Evolutionary conservation across 148 eudicot species (phyloP), one percentile per base, ranked within the genome.

Genomic region (Mesembryanthemum crystallinum): DNA sequence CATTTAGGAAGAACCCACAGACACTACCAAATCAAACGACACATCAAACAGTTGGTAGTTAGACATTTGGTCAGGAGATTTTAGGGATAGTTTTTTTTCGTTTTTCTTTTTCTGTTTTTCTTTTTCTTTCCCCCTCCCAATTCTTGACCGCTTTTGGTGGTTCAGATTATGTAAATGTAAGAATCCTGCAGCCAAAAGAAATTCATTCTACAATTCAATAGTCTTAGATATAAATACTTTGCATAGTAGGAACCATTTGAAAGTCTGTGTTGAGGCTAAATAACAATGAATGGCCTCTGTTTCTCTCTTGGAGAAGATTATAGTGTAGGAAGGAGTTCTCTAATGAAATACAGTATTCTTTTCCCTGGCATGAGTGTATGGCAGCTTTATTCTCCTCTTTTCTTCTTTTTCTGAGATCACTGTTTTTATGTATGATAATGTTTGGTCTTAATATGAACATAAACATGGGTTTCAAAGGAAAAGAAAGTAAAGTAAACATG

Each of bases 1-100:
- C 77, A 1, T 90, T 90, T 69, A 88, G 89, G 74, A 92, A 82
- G 83, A 80, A 43, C 43, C 92, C 88, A 9, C 93, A 86, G 65
- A 87, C 79, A n/a, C 52, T 94, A 64, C 97, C 97, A 10, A 86
- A 89, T 77, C 83, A 90, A 67, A 59, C 39, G 39, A 35, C 71
- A 23, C 84, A 68, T 23, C 78, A 77, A 4, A 52, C 81, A 8
- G 75, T 77, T 58, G 78, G 3, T 51, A 73, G 75, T 62, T 81
- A 64, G 70, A 47, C 33, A 5, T 64, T 25, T 9, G 20, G 29
- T 45, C 28, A 39, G 28, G 51, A 75, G 37, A 30, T 45, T 37
- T 8, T 75, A 76, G 76, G 58, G 6, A 9, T 80, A 76, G 79
- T 43, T 11, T 73, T 60, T 24, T 33, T n/a, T 33, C 37, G 29